Evolutionary conservation across 257 asterid genomes (phyloP), one percentile per base, ranked within the genome.

Genomic region (Prunella vulgaris): DNA sequence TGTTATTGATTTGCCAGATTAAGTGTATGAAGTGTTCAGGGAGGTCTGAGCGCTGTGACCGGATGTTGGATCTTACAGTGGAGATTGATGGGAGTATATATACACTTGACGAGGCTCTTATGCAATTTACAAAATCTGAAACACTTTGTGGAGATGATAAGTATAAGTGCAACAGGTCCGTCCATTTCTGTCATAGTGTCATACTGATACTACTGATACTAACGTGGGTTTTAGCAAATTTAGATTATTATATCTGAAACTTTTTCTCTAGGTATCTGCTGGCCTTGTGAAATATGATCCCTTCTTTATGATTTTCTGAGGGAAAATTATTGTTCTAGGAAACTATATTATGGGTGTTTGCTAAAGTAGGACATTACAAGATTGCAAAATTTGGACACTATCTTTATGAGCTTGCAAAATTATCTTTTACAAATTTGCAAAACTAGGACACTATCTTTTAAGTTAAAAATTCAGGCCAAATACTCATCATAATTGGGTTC

Each of bases 61-160:
- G 81, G 22, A 78, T 82, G 82, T 77, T 85, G 84, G 90, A 85
- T 76, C 87, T 85, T 59, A 80, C 78, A 1, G 87, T 85, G 67
- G 90, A 85, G 78, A 82, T 85, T 18, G 85, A 78, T 24, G 90
- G 90, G 37, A 65, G 64, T 61, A 85, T 83, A 59, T 66, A 54
- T 64, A 78, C 90, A 14, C 85, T 85, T 69, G 84, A 80, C 53
- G 84, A 84, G 49, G 89, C 89, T 76, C 84, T 86, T 72, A 76
- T 73, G 15, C 85, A 82, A 53, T 86, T 86, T 60, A 84, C 92
- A 18, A 69, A 63, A 59, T 78, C 81, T 7, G 92, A 86, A 77
- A 86, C 73, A 38, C 85, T 86, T 66, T 84, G 87, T 66, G 89
- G 89, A 38, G 87, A 86, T 57, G 88, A 82, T 63, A 86, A 86